Evolutionary conservation across 495 filamentous ascomycete genomes (phyloP).

Genomic region (Talaromyces wortmannii): DNA sequence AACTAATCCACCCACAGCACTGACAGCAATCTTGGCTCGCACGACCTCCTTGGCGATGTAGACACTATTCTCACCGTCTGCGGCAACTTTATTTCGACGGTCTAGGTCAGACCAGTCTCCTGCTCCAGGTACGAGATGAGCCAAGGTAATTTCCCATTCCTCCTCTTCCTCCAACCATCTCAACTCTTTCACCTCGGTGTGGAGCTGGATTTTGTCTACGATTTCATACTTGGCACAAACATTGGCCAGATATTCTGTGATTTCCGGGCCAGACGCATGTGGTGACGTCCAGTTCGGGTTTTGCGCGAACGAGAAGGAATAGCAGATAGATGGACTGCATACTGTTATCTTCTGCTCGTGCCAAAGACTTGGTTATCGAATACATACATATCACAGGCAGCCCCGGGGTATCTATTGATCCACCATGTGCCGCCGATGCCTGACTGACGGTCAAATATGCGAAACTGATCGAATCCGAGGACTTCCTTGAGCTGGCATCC

Average conservation of each 20-base stretch:
- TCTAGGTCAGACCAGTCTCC: constrained; percentile 38
- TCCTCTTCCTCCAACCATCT: constrained; percentile 41
- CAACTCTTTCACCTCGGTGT: constrained; percentile 44
- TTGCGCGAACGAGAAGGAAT: constrained; percentile 55
- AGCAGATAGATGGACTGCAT: constrained; percentile 47
- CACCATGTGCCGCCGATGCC: constrained; percentile 65
- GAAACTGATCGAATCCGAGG: constrained; percentile 55
- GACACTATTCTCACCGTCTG: constrained; percentile 28
- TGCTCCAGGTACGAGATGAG: constrained; percentile 40
- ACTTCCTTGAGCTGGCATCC: constrained; percentile 53
- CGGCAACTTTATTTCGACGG: constrained; percentile 16
- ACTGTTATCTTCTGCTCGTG: background rate
- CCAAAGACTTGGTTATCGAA: background rate
- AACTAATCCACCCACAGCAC: constrained; percentile 46
- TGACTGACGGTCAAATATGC: constrained; percentile 56
- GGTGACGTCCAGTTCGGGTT: constrained; percentile 53
- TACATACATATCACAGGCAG: constrained; percentile 43
- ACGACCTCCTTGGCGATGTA: constrained; percentile 36
- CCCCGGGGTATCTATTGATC: constrained; percentile 61
- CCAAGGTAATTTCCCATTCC: constrained; percentile 49
- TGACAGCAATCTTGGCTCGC: constrained; percentile 50
- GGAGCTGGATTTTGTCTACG: constrained; percentile 52
- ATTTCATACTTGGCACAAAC: constrained; percentile 53
- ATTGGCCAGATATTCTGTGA: constrained; percentile 50
- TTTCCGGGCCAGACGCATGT: constrained; percentile 48